Evolutionary conservation across 2,329 filamentous ascomycete species (phyloP).

Genomic region (Penicillium sp.): DNA sequence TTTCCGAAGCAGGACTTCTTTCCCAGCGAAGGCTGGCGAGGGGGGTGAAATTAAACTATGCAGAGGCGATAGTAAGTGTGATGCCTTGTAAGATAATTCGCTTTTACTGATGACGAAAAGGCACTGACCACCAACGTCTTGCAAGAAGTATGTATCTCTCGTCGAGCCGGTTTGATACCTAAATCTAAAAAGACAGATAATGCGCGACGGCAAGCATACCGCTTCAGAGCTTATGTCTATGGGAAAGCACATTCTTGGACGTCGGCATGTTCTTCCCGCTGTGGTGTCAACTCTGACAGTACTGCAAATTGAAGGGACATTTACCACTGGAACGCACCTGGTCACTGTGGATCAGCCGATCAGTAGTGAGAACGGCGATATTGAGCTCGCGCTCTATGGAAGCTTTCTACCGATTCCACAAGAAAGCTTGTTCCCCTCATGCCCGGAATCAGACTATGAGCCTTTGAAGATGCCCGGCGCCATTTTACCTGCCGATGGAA

Average conservation of each 20-base stretch:
- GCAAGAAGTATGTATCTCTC: constrained; percentile 85
- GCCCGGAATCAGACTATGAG: constrained; percentile 68
- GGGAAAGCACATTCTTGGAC: constrained; percentile 88
- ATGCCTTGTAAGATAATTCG: constrained; percentile 24
- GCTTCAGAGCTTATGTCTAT: constrained; percentile 93
- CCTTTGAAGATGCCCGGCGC: constrained; percentile 75
- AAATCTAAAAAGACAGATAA: no score
- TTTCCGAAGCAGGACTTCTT: constrained; percentile 83
- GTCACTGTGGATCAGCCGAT: constrained; percentile 94
- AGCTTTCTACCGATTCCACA: constrained; percentile 84
- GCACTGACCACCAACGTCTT: constrained; percentile 77
- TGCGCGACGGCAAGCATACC: constrained; percentile 91
- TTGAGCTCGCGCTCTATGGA: constrained; percentile 85
- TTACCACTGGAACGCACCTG: constrained; percentile 86
- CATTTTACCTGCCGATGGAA: constrained; percentile 72
- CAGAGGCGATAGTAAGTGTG: constrained; percentile 87
- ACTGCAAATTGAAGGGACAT: constrained; percentile 93
- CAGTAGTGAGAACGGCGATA: constrained; percentile 80
- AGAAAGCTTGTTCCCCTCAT: constrained; percentile 67
- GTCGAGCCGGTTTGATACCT: neutral
- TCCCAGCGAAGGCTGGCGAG: constrained; percentile 87
- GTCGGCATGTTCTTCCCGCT: constrained; percentile 84
- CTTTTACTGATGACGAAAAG: constrained; percentile 28
- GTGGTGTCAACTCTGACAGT: constrained; percentile 79
- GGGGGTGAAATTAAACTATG: constrained; percentile 86